These are phyloP conservation scores for Talaromyces borbonicus DNA, from an alignment of 495 filamentous ascomycete species.

Conservation along the genomic window DNA sequence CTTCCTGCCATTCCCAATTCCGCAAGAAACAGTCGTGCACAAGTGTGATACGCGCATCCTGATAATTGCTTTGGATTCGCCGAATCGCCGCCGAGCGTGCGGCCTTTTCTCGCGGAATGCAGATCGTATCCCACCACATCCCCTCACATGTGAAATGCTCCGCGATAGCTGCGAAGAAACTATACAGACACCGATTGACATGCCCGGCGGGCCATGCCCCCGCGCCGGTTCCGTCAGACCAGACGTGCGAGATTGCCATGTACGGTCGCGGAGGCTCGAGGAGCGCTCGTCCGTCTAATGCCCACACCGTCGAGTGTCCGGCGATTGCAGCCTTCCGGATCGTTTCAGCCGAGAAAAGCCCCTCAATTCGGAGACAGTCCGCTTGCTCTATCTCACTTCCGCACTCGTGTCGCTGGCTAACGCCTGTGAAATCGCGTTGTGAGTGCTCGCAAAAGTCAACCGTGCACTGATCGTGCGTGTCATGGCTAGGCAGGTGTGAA, in stretches of 20 bases:
- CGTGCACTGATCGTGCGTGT: conserved; percentile 10
- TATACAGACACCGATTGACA: conserved; percentile 18
- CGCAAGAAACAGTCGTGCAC: conserved; percentile 23
- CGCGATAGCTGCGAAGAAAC: conserved; percentile 14
- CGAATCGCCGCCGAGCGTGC: conserved; percentile 12
- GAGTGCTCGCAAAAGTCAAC: conserved; percentile 16
- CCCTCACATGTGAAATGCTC: conserved; percentile 12
- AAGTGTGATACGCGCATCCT: conserved; percentile 18
- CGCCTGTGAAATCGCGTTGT: conserved; percentile 12
- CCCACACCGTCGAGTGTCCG: conserved; percentile 40
- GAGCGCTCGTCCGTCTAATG: conserved; percentile 37
- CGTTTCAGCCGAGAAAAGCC: background rate
- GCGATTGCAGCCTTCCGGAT: background rate
- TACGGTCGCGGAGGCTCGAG: conserved; percentile 16
- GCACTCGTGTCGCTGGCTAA: conserved; percentile 18
- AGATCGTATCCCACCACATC: conserved; percentile 23
- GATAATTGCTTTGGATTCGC: conserved; percentile 13
- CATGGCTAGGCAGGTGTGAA: background rate
- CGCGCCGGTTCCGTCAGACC: conserved; percentile 20
- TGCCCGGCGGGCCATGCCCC: conserved; percentile 9
- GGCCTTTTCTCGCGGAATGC: conserved; percentile 13
- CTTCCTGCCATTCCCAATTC: conserved; percentile 16
- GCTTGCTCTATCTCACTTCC: background rate
- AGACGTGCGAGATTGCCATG: conserved; percentile 23
- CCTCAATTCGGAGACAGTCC: background rate